Base-by-base conservation (phyloP, 495 filamentous ascomycete species). In the Penicillium flavigenum region DNA sequence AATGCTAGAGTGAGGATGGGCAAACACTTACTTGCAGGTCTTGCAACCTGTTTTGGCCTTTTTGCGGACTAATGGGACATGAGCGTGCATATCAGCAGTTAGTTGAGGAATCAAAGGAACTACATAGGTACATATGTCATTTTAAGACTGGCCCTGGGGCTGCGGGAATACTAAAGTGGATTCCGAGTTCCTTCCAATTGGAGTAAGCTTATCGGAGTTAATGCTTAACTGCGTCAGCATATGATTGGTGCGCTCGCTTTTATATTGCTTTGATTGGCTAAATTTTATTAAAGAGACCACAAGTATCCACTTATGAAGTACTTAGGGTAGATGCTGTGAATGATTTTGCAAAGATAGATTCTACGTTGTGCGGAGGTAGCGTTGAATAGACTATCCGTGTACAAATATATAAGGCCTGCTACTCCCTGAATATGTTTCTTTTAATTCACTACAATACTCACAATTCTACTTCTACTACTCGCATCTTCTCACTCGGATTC, bases 41-140 rank as follows among this genome's bases (percentile, higher is more conserved):
- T 58, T 66, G 36, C 66, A 69, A n/a, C 66, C 66, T 12, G 66
- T 48, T 38, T 69, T 69, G 29, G 64, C 61, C 48, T 59, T 57
- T 42, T 46, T 46, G 0, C 44, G 41, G 31, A 10, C 10, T 32
- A 20, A 27, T 19, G 50, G 22, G 22, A 12, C 26, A 16, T 44
- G 5, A 16, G 3, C 32, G 19, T 36, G 31, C 32, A 36, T 34
- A 16, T 36, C n/a, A 9, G n/a, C 7, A 39, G 36, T 39, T n/a
- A 8, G 2, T 32, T 32, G 31, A 12, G 31, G 31, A 32, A 38
- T n/a, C 8, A 17, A 39, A 8, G 7, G 36, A 39, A 9, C 6
- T 39, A 29, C 27, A 1, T 8, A 9, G 5, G 24, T 26, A 26
- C 24, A 24, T 26, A 26, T 26, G 24, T 26, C n/a, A 38, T 38